Evolutionary conservation across 495 filamentous ascomycete genomes (phyloP).

Genomic region (Physcia stellaris): DNA sequence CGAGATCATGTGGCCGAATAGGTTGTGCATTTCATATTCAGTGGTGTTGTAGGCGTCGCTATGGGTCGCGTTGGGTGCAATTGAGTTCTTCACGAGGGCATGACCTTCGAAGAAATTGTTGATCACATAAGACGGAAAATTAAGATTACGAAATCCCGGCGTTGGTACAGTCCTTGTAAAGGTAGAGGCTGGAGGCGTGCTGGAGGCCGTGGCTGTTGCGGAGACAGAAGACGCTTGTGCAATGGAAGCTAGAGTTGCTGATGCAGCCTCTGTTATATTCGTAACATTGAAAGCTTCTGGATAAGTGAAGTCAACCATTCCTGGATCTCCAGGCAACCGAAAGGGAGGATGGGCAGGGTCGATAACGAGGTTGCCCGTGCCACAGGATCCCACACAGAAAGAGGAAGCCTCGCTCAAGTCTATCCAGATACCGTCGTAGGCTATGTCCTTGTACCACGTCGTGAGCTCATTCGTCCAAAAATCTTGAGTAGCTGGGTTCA

Average conservation of each 20-base stretch:
- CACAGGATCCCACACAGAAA: conserved; percentile 65
- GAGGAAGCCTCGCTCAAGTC: conserved; percentile 70
- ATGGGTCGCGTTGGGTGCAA: conserved; percentile 63
- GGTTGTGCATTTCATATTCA: conserved; percentile 76
- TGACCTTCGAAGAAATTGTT: conserved; percentile 60
- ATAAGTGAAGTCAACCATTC: conserved; percentile 45
- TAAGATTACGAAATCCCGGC: too few relatives aligned
- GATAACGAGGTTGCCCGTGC: conserved; percentile 29
- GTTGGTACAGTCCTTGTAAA: too few relatives aligned
- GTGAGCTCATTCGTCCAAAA: conserved; percentile 68
- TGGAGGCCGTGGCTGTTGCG: too few relatives aligned
- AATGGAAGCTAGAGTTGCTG: too few relatives aligned
- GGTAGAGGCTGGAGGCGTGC: too few relatives aligned
- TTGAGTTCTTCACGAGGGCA: conserved; percentile 56
- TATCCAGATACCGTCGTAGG: conserved; percentile 83
- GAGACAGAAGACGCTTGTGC: too few relatives aligned
- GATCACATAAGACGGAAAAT: conserved; percentile 67
- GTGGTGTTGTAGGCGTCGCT: conserved; percentile 53
- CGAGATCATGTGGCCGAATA: conserved; percentile 83
- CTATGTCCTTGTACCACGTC: conserved; percentile 57
- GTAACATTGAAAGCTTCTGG: conserved; percentile 52
- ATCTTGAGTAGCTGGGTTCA: conserved; percentile 45
- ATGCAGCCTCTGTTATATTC: too few relatives aligned
- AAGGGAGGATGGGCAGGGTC: too few relatives aligned
- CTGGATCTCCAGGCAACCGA: conserved; percentile 52